Conservation (phyloP, 78 protist genomes). For the Dictyostelium firmibasis region DNA sequence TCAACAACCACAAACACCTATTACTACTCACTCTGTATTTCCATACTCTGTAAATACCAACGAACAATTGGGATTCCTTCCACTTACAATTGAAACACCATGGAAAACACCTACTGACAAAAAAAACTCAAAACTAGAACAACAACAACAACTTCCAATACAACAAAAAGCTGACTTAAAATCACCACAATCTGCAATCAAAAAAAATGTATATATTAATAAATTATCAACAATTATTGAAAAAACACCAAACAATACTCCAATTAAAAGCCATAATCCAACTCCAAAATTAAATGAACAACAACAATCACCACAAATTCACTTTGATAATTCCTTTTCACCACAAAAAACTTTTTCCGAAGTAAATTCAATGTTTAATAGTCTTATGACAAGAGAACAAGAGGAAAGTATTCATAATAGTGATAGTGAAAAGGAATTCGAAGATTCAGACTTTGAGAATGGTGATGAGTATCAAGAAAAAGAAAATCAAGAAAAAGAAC, state of each 20-base stretch:
- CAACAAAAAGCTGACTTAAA: not conserved
- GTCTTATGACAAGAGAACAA: not conserved
- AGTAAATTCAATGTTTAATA: not conserved
- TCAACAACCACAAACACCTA: not conserved
- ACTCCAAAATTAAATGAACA: not conserved
- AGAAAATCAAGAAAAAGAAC: not conserved
- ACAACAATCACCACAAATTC: not conserved
- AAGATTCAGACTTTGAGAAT: not conserved
- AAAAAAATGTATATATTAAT: not conserved
- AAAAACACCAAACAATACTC: not conserved
- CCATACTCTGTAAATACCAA: not conserved
- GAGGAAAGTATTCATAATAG: not conserved
- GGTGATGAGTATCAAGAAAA: not conserved
- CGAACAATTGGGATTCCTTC: not conserved
- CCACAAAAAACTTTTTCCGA: not conserved
- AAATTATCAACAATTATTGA: not conserved
- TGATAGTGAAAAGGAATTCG: not conserved
- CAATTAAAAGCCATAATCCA: not conserved
- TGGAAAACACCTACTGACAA: not conserved
- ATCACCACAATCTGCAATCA: not conserved
- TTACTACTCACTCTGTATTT: not conserved
- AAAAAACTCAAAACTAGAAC: not conserved
- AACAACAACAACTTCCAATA: not conserved
- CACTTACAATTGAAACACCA: not conserved
- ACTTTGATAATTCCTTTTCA: not conserved